These are phyloP conservation scores for Mycosphaerella arachidis DNA, from an alignment of 2,329 filamentous ascomycete genomes.

Conservation along the genomic window DNA sequence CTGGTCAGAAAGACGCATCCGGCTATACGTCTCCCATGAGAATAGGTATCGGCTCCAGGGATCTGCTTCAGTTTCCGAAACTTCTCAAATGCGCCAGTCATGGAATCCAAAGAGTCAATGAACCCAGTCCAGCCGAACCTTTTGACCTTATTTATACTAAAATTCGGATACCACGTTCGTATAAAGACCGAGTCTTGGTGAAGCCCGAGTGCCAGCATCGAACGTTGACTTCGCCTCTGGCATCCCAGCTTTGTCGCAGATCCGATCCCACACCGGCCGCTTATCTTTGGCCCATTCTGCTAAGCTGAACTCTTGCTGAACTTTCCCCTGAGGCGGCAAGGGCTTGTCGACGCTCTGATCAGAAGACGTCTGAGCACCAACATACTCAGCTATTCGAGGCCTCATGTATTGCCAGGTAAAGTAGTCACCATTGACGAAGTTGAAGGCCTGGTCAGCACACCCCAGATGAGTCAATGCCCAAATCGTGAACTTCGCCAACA, in stretches of 20 bases:
- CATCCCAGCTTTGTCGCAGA: slow-evolving; percentile 35
- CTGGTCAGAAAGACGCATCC: no score
- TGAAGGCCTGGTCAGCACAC: slow-evolving; percentile 40
- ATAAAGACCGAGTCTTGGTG: slow-evolving; percentile 43
- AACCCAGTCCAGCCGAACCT: slow-evolving; percentile 43
- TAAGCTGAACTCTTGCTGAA: slow-evolving; percentile 40
- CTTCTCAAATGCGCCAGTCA: slow-evolving; percentile 35
- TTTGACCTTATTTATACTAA: slow-evolving; percentile 46
- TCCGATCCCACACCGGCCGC: slow-evolving; percentile 37
- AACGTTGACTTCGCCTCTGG: slow-evolving; percentile 35
- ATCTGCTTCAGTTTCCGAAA: slow-evolving; percentile 30
- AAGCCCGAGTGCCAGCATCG: slow-evolving; percentile 45
- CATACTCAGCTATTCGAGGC: slow-evolving; percentile 38
- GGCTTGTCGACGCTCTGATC: slow-evolving; percentile 12
- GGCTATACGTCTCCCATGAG: no score
- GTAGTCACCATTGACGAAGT: slow-evolving; percentile 39
- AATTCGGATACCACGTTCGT: slow-evolving; percentile 39
- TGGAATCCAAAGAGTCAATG: slow-evolving; percentile 37
- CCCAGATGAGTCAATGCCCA: slow-evolving; percentile 34
- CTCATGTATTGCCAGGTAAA: slow-evolving; percentile 40
- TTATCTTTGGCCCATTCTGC: slow-evolving; percentile 39
- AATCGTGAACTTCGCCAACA: slow-evolving; percentile 37
- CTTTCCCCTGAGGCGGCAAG: slow-evolving; percentile 27
- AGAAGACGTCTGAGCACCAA: slow-evolving; percentile 27
- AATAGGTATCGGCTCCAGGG: not conserved